phyloP scores from a whole-genome alignment of 2,329 filamentous ascomycete genomes.

The Botryosphaeria dothidea region DNA sequence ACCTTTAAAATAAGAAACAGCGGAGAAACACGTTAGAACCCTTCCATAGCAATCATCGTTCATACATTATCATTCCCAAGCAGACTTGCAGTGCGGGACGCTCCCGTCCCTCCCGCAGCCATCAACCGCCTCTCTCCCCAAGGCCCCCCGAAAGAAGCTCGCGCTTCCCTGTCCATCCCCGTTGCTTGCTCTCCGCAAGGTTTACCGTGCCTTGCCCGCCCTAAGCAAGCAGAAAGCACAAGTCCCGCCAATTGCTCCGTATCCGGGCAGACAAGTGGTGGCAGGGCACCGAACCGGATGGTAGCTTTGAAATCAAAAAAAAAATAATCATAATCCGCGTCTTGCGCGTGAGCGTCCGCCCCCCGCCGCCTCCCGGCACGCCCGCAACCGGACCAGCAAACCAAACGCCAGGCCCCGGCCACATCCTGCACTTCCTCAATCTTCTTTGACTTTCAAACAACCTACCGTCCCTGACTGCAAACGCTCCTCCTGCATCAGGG shows the following conservation, averaged over 20 bases:
- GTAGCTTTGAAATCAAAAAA: slow-evolving; percentile 15
- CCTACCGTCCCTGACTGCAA: not conserved
- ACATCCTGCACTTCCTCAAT: not conserved
- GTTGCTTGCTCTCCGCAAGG: not conserved
- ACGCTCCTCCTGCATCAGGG: not conserved
- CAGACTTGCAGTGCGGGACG: not conserved
- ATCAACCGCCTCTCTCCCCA: no score
- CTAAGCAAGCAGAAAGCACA: not conserved
- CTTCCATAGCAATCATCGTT: not conserved
- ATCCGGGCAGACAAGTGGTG: not conserved
- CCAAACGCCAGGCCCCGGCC: not conserved
- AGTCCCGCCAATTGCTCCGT: not conserved
- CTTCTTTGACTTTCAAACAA: not conserved
- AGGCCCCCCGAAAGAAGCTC: not conserved
- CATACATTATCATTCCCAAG: no score
- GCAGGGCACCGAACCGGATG: not conserved
- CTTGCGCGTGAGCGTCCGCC: not conserved
- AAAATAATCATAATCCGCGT: not conserved
- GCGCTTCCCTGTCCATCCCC: not conserved
- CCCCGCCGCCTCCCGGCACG: not conserved
- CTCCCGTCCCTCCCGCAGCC: not conserved
- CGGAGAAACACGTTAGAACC: not conserved
- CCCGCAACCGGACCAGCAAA: not conserved
- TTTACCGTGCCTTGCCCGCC: not conserved
- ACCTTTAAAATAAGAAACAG: not conserved